Evolutionary conservation across 2,329 filamentous ascomycete species (phyloP).

Genomic region (Aspergillus ustus): DNA sequence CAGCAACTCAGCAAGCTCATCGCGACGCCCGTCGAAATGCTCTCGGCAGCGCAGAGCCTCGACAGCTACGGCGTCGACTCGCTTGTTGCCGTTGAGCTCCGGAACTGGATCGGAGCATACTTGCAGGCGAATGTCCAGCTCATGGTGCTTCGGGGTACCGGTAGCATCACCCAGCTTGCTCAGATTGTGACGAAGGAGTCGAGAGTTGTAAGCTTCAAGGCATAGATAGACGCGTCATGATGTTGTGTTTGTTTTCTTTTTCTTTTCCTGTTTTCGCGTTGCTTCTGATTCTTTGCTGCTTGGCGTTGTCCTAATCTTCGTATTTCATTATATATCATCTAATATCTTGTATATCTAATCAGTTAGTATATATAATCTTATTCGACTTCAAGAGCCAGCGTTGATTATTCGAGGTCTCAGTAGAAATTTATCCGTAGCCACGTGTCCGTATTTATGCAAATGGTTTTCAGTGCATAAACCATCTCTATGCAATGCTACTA

Average conservation of each 20-base stretch:
- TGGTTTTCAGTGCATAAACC: too few species aligned
- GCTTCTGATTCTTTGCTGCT: neutral
- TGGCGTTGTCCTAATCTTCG: neutral
- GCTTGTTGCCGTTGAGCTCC: constrained; percentile 10
- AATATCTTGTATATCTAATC: neutral
- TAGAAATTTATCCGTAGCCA: too few species aligned
- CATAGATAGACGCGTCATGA: neutral
- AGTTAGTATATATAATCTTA: neutral
- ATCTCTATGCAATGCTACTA: too few species aligned
- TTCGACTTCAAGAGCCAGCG: too few species aligned
- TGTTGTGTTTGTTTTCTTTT: neutral
- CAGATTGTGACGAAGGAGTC: constrained; percentile 14
- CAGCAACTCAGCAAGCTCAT: constrained; percentile 17
- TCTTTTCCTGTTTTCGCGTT: neutral
- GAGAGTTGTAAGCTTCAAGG: constrained; percentile 2
- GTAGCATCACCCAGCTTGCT: constrained; percentile 5
- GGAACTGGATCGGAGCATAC: constrained; percentile 15
- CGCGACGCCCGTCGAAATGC: constrained; percentile 12
- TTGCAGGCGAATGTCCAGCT: constrained; percentile 15
- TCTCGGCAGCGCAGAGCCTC: constrained; percentile 6
- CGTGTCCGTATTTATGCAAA: too few species aligned
- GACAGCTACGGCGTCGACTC: constrained; percentile 14
- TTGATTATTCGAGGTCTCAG: too few species aligned
- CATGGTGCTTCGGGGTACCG: constrained; percentile 8
- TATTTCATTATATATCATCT: neutral